Conservation (phyloP, 106 monocot species). For the Phalaenopsis equestris region DNA sequence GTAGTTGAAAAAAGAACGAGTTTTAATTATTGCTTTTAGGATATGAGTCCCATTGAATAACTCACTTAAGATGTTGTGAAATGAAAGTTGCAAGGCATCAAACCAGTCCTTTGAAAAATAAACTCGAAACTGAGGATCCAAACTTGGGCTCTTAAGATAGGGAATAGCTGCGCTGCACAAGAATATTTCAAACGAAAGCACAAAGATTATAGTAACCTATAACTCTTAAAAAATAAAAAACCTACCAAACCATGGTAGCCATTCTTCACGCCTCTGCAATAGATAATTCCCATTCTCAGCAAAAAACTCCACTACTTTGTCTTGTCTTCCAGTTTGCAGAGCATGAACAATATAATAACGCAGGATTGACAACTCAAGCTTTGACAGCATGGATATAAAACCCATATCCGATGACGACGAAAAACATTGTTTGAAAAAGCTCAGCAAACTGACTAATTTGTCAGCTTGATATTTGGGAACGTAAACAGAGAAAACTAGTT, state of each 20-base stretch:
- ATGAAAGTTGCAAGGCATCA: constrained; percentile 70
- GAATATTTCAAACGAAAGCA: not conserved
- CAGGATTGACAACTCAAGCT: constrained; percentile 70
- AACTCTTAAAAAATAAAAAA: not conserved
- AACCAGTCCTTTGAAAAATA: constrained; percentile 97
- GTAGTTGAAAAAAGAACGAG: not conserved
- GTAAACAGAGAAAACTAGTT: constrained; percentile 78
- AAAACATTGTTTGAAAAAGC: constrained; percentile 81
- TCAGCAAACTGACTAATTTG: constrained; percentile 55
- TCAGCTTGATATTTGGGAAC: constrained; percentile 77
- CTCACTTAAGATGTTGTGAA: constrained; percentile 85
- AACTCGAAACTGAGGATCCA: constrained; percentile 84
- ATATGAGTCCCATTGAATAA: constrained; percentile 94
- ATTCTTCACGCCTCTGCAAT: constrained; percentile 68
- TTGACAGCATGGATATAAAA: constrained; percentile 50
- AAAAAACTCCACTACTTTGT: constrained; percentile 85
- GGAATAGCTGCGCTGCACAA: constrained; percentile 92
- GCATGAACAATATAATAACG: constrained; percentile 80
- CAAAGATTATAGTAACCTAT: not conserved
- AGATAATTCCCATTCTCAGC: constrained; percentile 63
- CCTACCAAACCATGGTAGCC: constrained; percentile 95
- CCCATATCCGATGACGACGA: constrained; percentile 55
- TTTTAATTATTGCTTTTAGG: constrained; percentile 19
- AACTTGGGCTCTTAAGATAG: constrained; percentile 76
- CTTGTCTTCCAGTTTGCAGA: constrained; percentile 61